Evolutionary conservation across 169 alveolate species (phyloP), one percentile per base, ranked within the genome.

Genomic region (Amoebophrya sp.): DNA sequence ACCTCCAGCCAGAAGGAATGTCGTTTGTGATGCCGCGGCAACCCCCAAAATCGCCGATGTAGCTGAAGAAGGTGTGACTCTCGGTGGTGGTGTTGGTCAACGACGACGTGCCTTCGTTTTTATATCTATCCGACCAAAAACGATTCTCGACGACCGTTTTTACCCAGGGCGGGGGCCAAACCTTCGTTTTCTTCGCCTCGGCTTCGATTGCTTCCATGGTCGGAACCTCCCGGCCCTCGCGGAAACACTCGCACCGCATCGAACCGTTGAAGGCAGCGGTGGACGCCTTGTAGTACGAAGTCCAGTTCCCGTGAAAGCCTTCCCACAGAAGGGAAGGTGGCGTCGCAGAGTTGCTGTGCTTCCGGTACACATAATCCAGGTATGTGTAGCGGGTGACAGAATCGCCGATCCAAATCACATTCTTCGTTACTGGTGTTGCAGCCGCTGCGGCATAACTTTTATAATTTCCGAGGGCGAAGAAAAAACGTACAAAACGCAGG

Each of bases 341-440:
- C 29, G 83, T 66, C 7, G 7, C 66, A 47, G 29, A 12, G 18
- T 47, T 47, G 7, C 18, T 18, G 32, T 66, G 83, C 10, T 7
- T 0, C 1, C 83, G 83, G 83, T 66, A 66, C 83, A 66, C 83
- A 25, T 66, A 66, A 25, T 66, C 83, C 32, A 66, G 1, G 18
- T 66, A 66, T 25, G 83, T 12, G 18, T 66, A 66, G 35, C 83
- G 83, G 32, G 83, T 66, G 32, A 66, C 83, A 7, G 83, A 66
- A 25, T 66, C 83, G 83, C 83, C 83, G 35, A 66, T 66, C 83
- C 83, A 66, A n/a, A n/a, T n/a, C n/a, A n/a, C n/a, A n/a, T n/a
- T n/a, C n/a, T n/a, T n/a, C n/a, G n/a, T n/a, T n/a, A n/a, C n/a
- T n/a, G n/a, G n/a, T n/a, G n/a, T n/a, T n/a, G n/a, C n/a, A n/a